Base-by-base conservation (phyloP, 164 flowering plant species). In the Stephania yunnanensis region DNA sequence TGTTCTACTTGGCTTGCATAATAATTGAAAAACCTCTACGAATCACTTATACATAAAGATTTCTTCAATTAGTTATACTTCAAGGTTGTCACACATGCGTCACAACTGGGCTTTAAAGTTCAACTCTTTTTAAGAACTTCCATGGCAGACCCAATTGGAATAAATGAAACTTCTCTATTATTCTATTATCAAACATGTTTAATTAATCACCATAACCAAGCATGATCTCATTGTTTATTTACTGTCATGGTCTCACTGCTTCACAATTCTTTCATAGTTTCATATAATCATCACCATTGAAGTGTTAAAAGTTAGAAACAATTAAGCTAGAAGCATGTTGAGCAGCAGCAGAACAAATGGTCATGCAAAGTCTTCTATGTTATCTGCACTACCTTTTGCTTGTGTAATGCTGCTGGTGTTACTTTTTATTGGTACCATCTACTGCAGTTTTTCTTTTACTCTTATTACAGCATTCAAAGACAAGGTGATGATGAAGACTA, bases 371-470 rank as follows among this genome's bases (percentile, higher is more conserved):
- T 64, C 72, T 1, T 76, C 42, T 36, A 36, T 36, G 42, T 2
- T 77, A 72, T 80, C 84, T 12, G 42, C 78, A 36, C 1, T 86
- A 52, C 17, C 58, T 52, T 36, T 36, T 36, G 42, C 42, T 36
- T 36, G 42, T 36, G 42, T 36, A 36, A 36, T 36, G 42, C 3
- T 36, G 42, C 3, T 36, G 42, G 42, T 36, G 42, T 36, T 81
- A 52, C 80, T 77, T 13, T 42, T 81, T 19, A 50, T 75, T 6
- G 69, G 69, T 29, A 74, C 82, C 76, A 19, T 73, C 72, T 70
- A 79, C 53, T 80, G 71, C 70, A 77, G 73, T 30, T 10, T 81
- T 58, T 58, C 65, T 58, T 17, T 58, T 30, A 74, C 85, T 17
- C 55, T 75, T 29, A 48, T 36, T 36, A 36, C 63, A 2, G 76